Evolutionary conservation across 495 filamentous ascomycete species (phyloP).

Genomic region (Penicillium turbatum): DNA sequence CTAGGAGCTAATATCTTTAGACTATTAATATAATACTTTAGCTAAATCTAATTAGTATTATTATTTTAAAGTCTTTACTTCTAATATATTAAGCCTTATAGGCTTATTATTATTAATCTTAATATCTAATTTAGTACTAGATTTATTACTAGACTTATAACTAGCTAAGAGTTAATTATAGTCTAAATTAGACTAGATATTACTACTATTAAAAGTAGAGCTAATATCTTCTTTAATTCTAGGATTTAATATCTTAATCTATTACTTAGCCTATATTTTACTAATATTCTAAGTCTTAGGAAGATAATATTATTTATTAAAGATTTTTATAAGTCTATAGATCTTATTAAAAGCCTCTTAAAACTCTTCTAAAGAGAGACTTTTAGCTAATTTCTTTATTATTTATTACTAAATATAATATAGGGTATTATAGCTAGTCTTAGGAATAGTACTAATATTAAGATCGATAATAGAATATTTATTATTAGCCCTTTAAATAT

Average conservation of each 20-base stretch:
- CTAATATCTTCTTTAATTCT: background rate
- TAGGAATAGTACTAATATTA: background rate
- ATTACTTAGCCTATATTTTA: background rate
- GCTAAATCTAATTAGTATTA: constrained; percentile 25
- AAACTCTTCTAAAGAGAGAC: background rate
- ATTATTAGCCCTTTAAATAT: background rate
- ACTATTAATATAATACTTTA: constrained; percentile 50
- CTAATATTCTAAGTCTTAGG: constrained; percentile 10
- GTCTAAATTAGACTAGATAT: background rate
- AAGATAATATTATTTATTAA: constrained; percentile 12
- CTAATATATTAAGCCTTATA: constrained; percentile 8
- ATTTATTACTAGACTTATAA: background rate
- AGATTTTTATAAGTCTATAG: constrained; percentile 2
- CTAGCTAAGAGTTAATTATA: background rate
- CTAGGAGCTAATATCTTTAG: constrained; percentile 20
- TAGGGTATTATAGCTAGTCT: background rate
- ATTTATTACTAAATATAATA: background rate
- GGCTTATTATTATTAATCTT: background rate
- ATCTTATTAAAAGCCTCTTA: constrained; percentile 7
- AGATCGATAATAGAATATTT: background rate
- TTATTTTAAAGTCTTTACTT: constrained; percentile 9
- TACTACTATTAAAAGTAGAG: background rate
- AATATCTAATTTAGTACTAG: background rate
- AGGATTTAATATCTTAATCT: background rate
- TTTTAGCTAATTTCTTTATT: background rate